These are phyloP conservation scores for Asclepias syriaca DNA, from an alignment of 257 asterid genomes.

Conservation along the genomic window DNA sequence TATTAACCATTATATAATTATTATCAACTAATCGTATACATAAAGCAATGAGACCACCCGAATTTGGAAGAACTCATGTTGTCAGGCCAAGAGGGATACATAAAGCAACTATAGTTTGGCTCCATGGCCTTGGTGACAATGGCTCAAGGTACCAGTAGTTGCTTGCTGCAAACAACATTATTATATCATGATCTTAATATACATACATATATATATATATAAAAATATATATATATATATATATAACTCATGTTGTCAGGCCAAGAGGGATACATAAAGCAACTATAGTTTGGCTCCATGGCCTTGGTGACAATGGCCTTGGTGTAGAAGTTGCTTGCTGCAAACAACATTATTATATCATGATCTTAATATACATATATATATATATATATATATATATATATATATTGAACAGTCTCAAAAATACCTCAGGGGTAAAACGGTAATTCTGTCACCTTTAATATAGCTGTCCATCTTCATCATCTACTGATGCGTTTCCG, in stretches of 20 bases:
- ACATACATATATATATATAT: background rate
- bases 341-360: background rate
- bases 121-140: slow-evolving; percentile 79
- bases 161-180: background rate
- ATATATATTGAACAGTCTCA: too few species aligned
- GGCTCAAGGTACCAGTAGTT: slow-evolving; percentile 54
- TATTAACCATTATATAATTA: too few species aligned
- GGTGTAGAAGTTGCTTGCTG: too few species aligned
- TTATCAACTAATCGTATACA: too few species aligned
- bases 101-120: slow-evolving; percentile 84
- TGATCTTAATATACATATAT: background rate
- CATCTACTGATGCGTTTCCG: too few species aligned
- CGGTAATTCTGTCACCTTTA: too few species aligned
- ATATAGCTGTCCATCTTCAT: too few species aligned
- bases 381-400: too few species aligned
- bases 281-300: slow-evolving; percentile 85
- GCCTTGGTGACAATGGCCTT: slow-evolving; percentile 74
- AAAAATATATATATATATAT: too few species aligned
- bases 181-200: background rate
- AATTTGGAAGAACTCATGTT: slow-evolving; percentile 81
- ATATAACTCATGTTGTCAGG: slow-evolving; percentile 79
- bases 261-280: slow-evolving; percentile 86
- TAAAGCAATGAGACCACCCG: slow-evolving; percentile 37
- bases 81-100: slow-evolving; percentile 82
- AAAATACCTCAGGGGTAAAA: too few species aligned